A percentile compares a stretch with the other conserved stretches of the same genome.
Conservation (phyloP, 2,329 filamentous ascomycete species). For the Aureobasidium lini region DNA sequence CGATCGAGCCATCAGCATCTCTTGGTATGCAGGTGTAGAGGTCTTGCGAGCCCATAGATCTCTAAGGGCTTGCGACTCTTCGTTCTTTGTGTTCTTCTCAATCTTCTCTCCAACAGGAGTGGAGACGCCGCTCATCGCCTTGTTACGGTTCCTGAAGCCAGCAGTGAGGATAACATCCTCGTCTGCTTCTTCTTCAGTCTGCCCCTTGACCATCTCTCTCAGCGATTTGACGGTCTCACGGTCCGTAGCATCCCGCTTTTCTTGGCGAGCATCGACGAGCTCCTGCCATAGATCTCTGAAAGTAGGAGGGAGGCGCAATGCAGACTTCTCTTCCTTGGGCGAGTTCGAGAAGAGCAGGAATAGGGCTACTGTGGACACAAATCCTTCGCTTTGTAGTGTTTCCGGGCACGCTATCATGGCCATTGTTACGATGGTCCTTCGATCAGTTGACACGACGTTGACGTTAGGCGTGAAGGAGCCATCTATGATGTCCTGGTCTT, state of each 20-base stretch:
- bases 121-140: constrained; percentile 25
- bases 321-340: constrained; percentile 77
- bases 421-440: constrained; percentile 62
- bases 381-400: constrained; percentile 75
- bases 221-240: constrained; percentile 61
- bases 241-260: constrained; percentile 61
- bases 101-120: constrained; percentile 23
- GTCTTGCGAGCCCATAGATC: constrained; percentile 47
- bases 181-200: constrained; percentile 49
- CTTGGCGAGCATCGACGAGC: constrained; percentile 63
- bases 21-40: constrained; percentile 54
- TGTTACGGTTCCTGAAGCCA: constrained; percentile 53
- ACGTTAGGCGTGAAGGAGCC: constrained; percentile 36
- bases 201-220: constrained; percentile 60
- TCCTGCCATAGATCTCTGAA: constrained; percentile 87
- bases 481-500: constrained; percentile 52
- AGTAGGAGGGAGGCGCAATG: constrained; percentile 64
- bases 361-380: constrained; percentile 70
- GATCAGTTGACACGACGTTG: constrained; percentile 37
- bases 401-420: constrained; percentile 65
- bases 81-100: not conserved
- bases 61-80: constrained; percentile 27
- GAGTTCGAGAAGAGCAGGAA: constrained; percentile 75
- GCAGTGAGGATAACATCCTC: constrained; percentile 61
- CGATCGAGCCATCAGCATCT: constrained; percentile 70